A percentile compares a stretch with the other conserved stretches of the same genome.
Evolutionary conservation across 2,329 filamentous ascomycete species (phyloP).

Genomic region (Coniochaeta pulveracea): DNA sequence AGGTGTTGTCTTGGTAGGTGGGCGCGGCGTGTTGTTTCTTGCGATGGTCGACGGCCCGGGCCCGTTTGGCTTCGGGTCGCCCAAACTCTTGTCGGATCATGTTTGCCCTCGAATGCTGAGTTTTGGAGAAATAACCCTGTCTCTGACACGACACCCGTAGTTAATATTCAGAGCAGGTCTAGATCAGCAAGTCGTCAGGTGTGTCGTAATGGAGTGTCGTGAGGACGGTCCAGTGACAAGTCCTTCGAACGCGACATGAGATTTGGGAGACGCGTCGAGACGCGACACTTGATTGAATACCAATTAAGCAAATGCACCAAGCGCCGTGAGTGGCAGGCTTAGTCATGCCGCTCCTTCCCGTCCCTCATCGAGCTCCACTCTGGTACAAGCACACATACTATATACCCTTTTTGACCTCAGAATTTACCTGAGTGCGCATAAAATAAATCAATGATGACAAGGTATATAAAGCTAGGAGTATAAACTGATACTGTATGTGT

Average conservation of each 20-base stretch:
- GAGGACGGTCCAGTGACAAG: neutral
- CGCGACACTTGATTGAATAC: constrained; percentile 12
- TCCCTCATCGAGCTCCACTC: too few relatives aligned
- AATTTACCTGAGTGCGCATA: too few relatives aligned
- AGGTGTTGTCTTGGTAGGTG: constrained; percentile 65
- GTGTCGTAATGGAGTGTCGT: neutral
- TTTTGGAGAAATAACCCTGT: too few relatives aligned
- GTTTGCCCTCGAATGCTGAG: too few relatives aligned
- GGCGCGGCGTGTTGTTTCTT: constrained; percentile 79
- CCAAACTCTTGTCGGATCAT: constrained; percentile 42
- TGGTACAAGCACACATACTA: too few relatives aligned
- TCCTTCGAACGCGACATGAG: neutral
- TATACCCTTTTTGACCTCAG: too few relatives aligned
- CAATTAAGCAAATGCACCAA: constrained; percentile 9
- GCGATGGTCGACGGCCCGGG: constrained; percentile 64
- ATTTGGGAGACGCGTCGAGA: constrained; percentile 13
- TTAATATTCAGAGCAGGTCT: neutral
- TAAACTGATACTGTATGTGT: too few relatives aligned
- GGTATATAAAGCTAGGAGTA: too few relatives aligned
- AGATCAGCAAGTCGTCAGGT: neutral
- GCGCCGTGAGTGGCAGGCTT: too few relatives aligned
- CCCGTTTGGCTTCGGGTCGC: constrained; percentile 58
- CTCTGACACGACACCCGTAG: neutral
- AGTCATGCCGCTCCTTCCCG: too few relatives aligned
- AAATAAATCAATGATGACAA: too few relatives aligned